A percentile compares a stretch with the other conserved stretches of the same genome.
Evolutionary conservation across 2,329 filamentous ascomycete genomes (phyloP).

Genomic region (Pseudopithomyces maydicus): DNA sequence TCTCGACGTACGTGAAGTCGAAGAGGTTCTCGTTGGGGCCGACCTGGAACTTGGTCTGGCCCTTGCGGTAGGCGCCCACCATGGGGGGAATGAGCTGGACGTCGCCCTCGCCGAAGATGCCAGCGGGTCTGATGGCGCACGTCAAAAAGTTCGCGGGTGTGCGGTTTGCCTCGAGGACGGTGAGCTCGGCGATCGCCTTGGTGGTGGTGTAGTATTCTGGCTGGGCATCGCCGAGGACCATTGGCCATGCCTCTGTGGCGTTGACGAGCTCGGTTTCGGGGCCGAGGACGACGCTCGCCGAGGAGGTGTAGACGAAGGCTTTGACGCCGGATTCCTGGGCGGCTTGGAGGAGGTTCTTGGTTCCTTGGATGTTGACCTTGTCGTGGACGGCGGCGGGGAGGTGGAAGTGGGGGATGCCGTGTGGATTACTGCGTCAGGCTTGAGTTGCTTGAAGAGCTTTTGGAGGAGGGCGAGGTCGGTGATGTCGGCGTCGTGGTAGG

Average conservation of each 20-base stretch:
- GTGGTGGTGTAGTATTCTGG: conserved; percentile 58
- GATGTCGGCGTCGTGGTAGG: conserved; percentile 58
- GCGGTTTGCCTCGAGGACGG: conserved; percentile 57
- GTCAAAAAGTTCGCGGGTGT: conserved; percentile 54
- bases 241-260: conserved; percentile 55
- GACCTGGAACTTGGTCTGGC: conserved; percentile 57
- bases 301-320: conserved; percentile 60
- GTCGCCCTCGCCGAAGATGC: conserved; percentile 58
- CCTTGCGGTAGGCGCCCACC: conserved; percentile 50
- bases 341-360: conserved; percentile 53
- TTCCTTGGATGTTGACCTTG: conserved; percentile 59
- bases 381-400: conserved; percentile 49
- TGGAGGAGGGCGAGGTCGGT: conserved; percentile 51
- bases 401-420: conserved; percentile 53
- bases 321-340: conserved; percentile 56
- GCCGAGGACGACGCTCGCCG: conserved; percentile 56
- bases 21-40: conserved; percentile 59
- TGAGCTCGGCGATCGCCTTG: conserved; percentile 55
- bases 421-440: conserved; percentile 56
- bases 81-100: conserved; percentile 53
- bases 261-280: conserved; percentile 52
- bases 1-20: conserved; percentile 60
- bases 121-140: conserved; percentile 54
- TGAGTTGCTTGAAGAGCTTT: conserved; percentile 49
- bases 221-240: conserved; percentile 52